Percentiles rank a stretch among this genome's conserved stretches.
Evolutionary conservation across 2,329 filamentous ascomycete genomes (phyloP).

Genomic region (Aspergillus amoenus): DNA sequence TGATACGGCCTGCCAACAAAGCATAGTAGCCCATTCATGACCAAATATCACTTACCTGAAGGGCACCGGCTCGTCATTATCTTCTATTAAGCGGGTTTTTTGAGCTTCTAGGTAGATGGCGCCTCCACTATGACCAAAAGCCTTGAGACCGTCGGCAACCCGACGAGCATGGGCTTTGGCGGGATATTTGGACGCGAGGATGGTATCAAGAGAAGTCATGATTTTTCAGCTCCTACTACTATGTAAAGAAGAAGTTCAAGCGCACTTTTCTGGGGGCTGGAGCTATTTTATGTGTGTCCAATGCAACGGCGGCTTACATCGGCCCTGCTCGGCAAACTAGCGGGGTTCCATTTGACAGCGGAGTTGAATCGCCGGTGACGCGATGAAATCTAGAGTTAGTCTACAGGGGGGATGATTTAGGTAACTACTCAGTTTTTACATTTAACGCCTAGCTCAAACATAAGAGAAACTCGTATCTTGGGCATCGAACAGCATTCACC

Average conservation of each 20-base stretch:
- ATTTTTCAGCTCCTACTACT: neutral
- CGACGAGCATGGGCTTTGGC: conserved; percentile 82
- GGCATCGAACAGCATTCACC: neutral
- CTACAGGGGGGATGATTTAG: neutral
- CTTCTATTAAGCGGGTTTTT: conserved; percentile 77
- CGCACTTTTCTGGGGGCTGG: neutral
- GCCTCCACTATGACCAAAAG: conserved; percentile 65
- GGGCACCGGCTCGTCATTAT: conserved; percentile 78
- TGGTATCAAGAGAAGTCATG: conserved; percentile 36
- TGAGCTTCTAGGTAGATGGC: conserved; percentile 87
- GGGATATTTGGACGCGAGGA: conserved; percentile 65
- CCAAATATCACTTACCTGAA: conserved; percentile 61
- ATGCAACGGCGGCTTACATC: conserved; percentile 4
- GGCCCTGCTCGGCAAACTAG: neutral
- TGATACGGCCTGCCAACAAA: neutral
- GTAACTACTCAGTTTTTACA: neutral
- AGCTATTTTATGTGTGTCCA: conserved; percentile 1
- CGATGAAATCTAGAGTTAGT: neutral
- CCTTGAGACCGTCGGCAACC: conserved; percentile 75
- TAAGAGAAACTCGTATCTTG: neutral
- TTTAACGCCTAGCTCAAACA: neutral
- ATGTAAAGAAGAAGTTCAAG: neutral
- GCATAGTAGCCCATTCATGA: neutral
- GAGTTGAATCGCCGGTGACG: neutral
- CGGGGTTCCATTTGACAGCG: conserved; percentile 3